Conservation (phyloP, 805 yeast species). For the Yueomyces sp. region DNA sequence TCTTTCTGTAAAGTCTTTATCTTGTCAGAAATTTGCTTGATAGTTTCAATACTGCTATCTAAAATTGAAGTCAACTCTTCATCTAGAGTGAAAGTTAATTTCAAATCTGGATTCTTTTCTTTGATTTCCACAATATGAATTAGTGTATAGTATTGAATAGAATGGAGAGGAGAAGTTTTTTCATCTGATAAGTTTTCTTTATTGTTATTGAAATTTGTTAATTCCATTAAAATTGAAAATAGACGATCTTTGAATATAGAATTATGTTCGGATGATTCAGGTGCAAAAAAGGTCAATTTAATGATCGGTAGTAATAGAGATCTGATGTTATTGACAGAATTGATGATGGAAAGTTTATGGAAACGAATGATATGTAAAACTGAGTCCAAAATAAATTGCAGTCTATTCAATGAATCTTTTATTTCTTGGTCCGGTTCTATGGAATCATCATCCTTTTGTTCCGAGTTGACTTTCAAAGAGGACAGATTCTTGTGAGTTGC, state of each 20-base stretch:
- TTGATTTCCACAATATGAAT: slow-evolving; percentile 20
- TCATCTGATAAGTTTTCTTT: no score
- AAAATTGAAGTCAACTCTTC: slow-evolving; percentile 33
- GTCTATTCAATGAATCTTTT: neutral
- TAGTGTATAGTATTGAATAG: slow-evolving; percentile 8
- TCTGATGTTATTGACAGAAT: slow-evolving; percentile 18
- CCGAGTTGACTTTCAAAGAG: no score
- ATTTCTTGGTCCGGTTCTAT: no score
- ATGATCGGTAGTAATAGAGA: slow-evolving; percentile 21
- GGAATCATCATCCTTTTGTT: no score
- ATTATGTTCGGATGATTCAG: no score
- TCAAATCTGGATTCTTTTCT: slow-evolving; percentile 1
- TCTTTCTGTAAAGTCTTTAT: slow-evolving; percentile 28
- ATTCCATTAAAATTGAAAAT: slow-evolving; percentile 51
- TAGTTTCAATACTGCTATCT: slow-evolving; percentile 14
- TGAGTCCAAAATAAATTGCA: slow-evolving; percentile 47
- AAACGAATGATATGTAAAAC: slow-evolving; percentile 38
- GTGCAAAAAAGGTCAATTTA: slow-evolving; percentile 20
- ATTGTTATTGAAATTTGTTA: slow-evolving; percentile 7
- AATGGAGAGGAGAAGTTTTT: no score
- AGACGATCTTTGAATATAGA: slow-evolving; percentile 29
- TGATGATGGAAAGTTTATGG: slow-evolving; percentile 24
- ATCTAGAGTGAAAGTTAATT: slow-evolving; percentile 28
- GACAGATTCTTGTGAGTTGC: neutral
- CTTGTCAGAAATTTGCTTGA: neutral